These are phyloP conservation scores for Rubia tinctorum DNA, from an alignment of 305 asterid species.

Conservation along the genomic window DNA sequence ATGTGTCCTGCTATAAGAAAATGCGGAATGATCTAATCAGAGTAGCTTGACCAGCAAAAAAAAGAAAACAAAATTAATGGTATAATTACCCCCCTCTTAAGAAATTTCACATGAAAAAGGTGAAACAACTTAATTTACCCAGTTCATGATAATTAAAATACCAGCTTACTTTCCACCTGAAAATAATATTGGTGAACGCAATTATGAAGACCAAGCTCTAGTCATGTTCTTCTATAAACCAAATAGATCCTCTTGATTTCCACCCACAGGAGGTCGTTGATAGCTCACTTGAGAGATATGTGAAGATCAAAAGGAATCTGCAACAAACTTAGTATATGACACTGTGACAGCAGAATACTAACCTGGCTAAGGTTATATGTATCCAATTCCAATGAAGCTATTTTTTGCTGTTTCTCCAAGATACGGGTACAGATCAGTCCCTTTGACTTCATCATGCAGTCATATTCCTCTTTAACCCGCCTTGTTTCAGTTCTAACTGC, in stretches of 20 bases:
- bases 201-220: neutral
- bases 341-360: slow-evolving; percentile 5
- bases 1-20: neutral
- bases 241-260: neutral
- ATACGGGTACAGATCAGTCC: slow-evolving; percentile 55
- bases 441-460: slow-evolving; percentile 48
- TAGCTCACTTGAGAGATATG: neutral
- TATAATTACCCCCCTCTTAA: neutral
- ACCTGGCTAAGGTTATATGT: slow-evolving; percentile 72
- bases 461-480: slow-evolving; percentile 55
- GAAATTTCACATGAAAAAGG: neutral
- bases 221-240: neutral
- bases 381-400: slow-evolving; percentile 52
- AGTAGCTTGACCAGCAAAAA: neutral
- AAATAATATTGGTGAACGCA: neutral
- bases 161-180: neutral
- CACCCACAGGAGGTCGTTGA: neutral
- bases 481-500: slow-evolving; percentile 65
- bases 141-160: neutral
- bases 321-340: neutral
- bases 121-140: neutral
- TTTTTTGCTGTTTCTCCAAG: slow-evolving; percentile 62
- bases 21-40: neutral
- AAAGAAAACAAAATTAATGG: neutral
- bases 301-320: neutral